These are phyloP conservation scores for Colletotrichum chrysophilum DNA, from an alignment of 2,329 filamentous ascomycete species.

Conservation along the genomic window DNA sequence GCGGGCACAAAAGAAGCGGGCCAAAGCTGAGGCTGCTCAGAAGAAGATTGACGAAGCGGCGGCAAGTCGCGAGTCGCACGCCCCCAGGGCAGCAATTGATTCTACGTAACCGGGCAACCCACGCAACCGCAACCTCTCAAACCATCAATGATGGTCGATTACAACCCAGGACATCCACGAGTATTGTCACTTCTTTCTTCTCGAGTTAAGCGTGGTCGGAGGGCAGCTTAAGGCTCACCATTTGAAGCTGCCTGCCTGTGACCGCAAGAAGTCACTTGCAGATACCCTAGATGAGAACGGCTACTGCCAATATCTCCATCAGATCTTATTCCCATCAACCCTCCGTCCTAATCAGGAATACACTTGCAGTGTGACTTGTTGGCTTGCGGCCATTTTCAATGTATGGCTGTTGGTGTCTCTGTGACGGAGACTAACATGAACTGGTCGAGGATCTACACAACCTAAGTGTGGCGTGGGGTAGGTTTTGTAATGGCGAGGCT, in stretches of 20 bases:
- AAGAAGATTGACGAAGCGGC: constrained; percentile 30
- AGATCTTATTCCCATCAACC: constrained; percentile 57
- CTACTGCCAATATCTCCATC: constrained; percentile 52
- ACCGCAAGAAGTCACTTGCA: constrained; percentile 58
- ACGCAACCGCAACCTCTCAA: not conserved
- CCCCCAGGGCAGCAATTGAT: not conserved
- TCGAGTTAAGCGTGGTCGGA: constrained; percentile 56
- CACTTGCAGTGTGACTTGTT: constrained; percentile 55
- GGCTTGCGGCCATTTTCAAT: constrained; percentile 52
- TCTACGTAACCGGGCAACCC: not conserved
- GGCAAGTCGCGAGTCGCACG: not conserved
- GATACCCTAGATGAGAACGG: constrained; percentile 55
- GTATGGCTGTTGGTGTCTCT: constrained; percentile 37
- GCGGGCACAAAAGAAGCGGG: constrained; percentile 60
- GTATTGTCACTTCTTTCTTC: constrained; percentile 58
- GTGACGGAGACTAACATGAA: constrained; percentile 53
- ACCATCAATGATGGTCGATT: not conserved
- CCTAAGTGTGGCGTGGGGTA: constrained; percentile 51
- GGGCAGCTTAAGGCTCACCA: constrained; percentile 50
- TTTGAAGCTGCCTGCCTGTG: constrained; percentile 53
- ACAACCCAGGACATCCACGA: constrained; percentile 45
- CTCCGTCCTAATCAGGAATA: constrained; percentile 55
- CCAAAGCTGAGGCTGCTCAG: constrained; percentile 47
- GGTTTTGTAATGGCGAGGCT: constrained; percentile 30
- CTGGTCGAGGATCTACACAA: constrained; percentile 60